phyloP scores from a whole-genome alignment of 2,329 filamentous ascomycete genomes.

The Diaporthe sp. region DNA sequence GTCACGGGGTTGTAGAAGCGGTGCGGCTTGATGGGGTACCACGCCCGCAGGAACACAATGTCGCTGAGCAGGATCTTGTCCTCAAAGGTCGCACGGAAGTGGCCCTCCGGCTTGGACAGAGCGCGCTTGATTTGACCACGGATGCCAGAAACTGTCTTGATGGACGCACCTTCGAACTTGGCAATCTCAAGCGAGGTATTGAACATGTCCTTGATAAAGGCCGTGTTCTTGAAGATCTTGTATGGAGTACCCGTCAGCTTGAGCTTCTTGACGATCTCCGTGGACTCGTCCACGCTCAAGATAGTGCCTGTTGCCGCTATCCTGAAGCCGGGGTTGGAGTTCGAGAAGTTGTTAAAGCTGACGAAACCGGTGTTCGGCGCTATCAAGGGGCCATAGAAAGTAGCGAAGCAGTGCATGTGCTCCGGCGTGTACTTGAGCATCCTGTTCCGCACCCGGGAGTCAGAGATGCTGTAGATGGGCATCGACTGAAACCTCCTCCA shows the following conservation, averaged over 20 bases:
- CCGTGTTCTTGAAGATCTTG: constrained; percentile 99
- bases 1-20: constrained; percentile 98
- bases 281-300: constrained; percentile 92
- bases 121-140: constrained; percentile 98
- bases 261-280: constrained; percentile 99
- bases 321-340: constrained; percentile 88
- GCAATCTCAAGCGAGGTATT: constrained; percentile 91
- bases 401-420: constrained; percentile 99
- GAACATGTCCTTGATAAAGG: constrained; percentile 99
- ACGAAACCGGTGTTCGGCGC: constrained; percentile 97
- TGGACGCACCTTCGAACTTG: constrained; percentile 96
- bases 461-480: constrained; percentile 94
- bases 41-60: constrained; percentile 94
- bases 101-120: constrained; percentile 90
- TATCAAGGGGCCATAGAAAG: constrained; percentile 94
- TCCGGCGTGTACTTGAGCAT: constrained; percentile 99
- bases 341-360: constrained; percentile 89
- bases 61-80: constrained; percentile 98
- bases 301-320: constrained; percentile 96
- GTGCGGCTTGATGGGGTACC: constrained; percentile 96
- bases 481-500: constrained; percentile 96
- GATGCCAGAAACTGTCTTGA: constrained; percentile 96
- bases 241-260: constrained; percentile 94
- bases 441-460: constrained; percentile 91
- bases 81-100: constrained; percentile 97